These are phyloP conservation scores for Chalaropsis thielavioides DNA, from an alignment of 2,329 filamentous ascomycete species.

Conservation along the genomic window DNA sequence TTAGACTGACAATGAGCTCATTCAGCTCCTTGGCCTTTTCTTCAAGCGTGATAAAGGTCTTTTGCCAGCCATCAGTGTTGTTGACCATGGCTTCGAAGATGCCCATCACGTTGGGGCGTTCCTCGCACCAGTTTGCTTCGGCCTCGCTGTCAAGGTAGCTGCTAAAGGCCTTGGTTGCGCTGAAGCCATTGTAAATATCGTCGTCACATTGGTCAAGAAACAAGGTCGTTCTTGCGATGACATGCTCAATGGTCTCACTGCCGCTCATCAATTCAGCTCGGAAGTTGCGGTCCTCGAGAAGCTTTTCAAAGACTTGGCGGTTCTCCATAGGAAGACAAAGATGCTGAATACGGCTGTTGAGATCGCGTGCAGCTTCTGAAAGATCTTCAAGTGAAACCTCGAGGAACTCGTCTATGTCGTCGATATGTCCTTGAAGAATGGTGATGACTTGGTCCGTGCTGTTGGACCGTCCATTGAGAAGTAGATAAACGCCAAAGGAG, in stretches of 20 bases:
- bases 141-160: constrained; percentile 57
- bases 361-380: constrained; percentile 60
- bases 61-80: constrained; percentile 81
- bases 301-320: constrained; percentile 65
- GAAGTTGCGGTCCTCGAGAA: constrained; percentile 74
- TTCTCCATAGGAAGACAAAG: constrained; percentile 75
- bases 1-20: constrained; percentile 43
- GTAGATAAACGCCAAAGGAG: constrained; percentile 78
- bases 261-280: constrained; percentile 69
- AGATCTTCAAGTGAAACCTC: constrained; percentile 79
- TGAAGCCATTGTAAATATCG: constrained; percentile 65
- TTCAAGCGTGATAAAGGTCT: constrained; percentile 63
- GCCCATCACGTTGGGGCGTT: constrained; percentile 48
- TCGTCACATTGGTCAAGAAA: constrained; percentile 63
- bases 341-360: constrained; percentile 64
- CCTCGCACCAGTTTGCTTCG: constrained; percentile 43
- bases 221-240: constrained; percentile 62
- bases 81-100: constrained; percentile 84
- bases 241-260: constrained; percentile 83
- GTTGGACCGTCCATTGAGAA: constrained; percentile 74
- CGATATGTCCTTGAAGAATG: constrained; percentile 82
- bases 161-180: constrained; percentile 61
- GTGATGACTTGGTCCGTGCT: constrained; percentile 75
- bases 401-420: constrained; percentile 84
- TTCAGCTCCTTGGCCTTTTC: constrained; percentile 52